Conservation (phyloP, 2,329 filamentous ascomycete genomes). For the Penicillium griseofulvum region DNA sequence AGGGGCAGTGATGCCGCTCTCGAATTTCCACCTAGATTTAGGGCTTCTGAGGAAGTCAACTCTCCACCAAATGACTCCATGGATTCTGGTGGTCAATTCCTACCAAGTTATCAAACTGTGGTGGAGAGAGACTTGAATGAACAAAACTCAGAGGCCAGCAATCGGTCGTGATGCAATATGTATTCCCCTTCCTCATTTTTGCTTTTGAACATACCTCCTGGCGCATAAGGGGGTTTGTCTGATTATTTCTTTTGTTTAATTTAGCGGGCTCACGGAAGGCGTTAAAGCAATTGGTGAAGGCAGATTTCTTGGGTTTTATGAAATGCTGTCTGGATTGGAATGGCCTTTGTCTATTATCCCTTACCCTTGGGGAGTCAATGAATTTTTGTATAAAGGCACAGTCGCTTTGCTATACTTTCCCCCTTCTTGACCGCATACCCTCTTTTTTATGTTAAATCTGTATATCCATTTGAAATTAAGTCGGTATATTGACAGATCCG, state of each 20-base stretch:
- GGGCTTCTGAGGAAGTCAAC: background rate
- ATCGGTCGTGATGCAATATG: constrained; percentile 1
- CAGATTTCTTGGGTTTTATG: constrained; percentile 11
- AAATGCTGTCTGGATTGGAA: background rate
- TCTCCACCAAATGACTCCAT: background rate
- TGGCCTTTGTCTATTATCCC: constrained; percentile 1
- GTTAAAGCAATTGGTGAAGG: constrained; percentile 17
- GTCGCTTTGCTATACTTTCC: constrained; percentile 3
- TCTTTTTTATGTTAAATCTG: background rate
- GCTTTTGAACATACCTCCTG: constrained; percentile 14
- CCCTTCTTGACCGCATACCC: background rate
- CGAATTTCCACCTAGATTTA: constrained; percentile 12
- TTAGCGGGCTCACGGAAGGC: constrained; percentile 26
- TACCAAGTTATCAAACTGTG: constrained; percentile 24
- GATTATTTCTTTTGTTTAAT: constrained; percentile 19
- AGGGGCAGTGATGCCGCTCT: constrained; percentile 56
- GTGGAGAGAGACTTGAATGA: constrained; percentile 12
- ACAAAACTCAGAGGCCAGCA: constrained; percentile 5
- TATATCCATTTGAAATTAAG: background rate
- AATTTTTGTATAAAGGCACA: constrained; percentile 14
- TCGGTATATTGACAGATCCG: background rate
- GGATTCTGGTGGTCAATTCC: constrained; percentile 5
- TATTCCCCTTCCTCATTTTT: background rate
- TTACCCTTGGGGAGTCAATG: constrained; percentile 4
- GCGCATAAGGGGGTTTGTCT: constrained; percentile 3